Base-by-base conservation (phyloP, 139 green algal genomes). In the Chlorella vulgaris region DNA sequence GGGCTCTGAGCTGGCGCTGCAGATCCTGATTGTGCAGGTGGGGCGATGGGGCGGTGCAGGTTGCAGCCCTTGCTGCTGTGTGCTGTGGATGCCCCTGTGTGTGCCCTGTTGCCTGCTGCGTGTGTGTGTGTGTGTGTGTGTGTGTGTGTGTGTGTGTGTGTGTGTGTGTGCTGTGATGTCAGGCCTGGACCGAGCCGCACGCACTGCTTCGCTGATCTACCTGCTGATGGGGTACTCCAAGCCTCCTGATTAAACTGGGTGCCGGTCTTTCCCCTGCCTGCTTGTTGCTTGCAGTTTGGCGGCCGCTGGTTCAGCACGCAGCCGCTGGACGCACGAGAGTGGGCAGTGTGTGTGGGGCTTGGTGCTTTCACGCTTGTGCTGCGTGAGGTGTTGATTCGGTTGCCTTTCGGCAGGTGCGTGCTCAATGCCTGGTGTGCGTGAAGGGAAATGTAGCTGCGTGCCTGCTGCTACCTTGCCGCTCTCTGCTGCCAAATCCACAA, bases 281-380 rank as follows among this genome's bases (percentile, higher is more conserved):
- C 67, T 3, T 22, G 5, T 38, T 74, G 39, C 69, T 81, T 94
- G 65, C 90, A 98, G 87, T 91, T 84, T 78, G 94, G 93, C 50
- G 94, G 94, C 35, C 36, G 66, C 2, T 91, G 88, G 5, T 97
- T 98, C 82, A 65, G 86, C 75, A 97, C 93, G 0, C 68, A 80
- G 33, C 89, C 93, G 0, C 87, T 98, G 5, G 78, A 58, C 24
- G 24, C 43, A 0, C 7, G 19, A 35, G 87, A 96, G 83, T 98
- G 94, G 94, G 86, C 55, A 6, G 63, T 91, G 42, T 96, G 90
- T 67, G 26, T 91, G 3, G 92, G 89, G n/a, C 83, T 96, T 78
- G 94, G 92, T 0, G 86, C 87, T 0, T 33, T 81, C 29, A 86
- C 81, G 0, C 78, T 96, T 71, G 29, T 91, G 18, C 76, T 95